A percentile compares a stretch with the other conserved stretches of the same genome.
Evolutionary conservation across 176 grass and related monocot species (phyloP).

Genomic region (Oryza meridionalis): DNA sequence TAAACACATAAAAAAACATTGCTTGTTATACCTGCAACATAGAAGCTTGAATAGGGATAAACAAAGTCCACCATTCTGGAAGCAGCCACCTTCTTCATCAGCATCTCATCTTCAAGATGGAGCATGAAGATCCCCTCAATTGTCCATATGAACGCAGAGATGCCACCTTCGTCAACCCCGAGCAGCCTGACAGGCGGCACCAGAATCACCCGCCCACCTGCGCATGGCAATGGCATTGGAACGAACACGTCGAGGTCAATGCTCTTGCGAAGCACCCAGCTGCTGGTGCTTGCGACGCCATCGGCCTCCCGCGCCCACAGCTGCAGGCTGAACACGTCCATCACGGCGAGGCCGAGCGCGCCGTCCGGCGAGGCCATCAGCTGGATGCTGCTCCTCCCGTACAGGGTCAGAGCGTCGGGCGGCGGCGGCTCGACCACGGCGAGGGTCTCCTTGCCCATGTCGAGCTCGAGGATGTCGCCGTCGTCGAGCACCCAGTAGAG

Average conservation of each 20-base stretch:
- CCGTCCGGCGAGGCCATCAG: neutral
- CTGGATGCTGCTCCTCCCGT: neutral
- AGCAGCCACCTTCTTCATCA: neutral
- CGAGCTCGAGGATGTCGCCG: conserved; percentile 24
- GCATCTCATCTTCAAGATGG: neutral
- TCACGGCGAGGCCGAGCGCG: neutral
- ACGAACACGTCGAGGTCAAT: neutral
- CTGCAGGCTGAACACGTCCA: conserved; percentile 9
- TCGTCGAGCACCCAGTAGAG: conserved; percentile 9
- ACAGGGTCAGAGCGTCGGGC: neutral
- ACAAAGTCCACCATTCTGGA: neutral
- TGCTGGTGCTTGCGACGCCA: neutral
- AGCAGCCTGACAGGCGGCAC: neutral
- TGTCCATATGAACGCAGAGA: neutral
- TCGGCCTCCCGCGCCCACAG: neutral
- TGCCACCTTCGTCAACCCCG: neutral
- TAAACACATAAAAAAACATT: neutral
- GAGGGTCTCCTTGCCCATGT: neutral
- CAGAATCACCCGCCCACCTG: neutral
- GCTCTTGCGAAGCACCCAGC: neutral
- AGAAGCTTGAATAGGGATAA: conserved; percentile 25
- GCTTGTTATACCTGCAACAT: conserved; percentile 26
- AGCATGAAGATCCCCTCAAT: neutral
- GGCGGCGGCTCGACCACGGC: neutral
- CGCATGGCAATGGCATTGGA: neutral